These are phyloP conservation scores for Fusarium austroafricanum DNA, from an alignment of 2,329 filamentous ascomycete species.

Conservation along the genomic window DNA sequence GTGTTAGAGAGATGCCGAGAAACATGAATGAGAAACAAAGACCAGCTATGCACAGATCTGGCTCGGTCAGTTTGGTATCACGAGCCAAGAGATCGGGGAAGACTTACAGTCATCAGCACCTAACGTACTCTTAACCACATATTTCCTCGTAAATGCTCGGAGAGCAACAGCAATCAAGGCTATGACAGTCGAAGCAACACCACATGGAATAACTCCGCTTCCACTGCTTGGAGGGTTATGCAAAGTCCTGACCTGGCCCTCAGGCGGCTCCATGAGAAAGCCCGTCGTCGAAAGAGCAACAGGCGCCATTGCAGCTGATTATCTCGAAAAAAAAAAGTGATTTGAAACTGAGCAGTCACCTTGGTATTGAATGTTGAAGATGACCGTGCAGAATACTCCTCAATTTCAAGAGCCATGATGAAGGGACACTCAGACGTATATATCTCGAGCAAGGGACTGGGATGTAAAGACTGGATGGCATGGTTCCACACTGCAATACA, in stretches of 20 bases:
- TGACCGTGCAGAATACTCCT: constrained; percentile 7
- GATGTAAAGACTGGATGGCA: constrained; percentile 10
- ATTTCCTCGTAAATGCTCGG: constrained; percentile 46
- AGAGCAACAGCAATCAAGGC: constrained; percentile 41
- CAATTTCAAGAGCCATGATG: not conserved
- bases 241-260: constrained; percentile 40
- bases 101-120: constrained; percentile 47
- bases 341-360: constrained; percentile 15
- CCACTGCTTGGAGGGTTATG: constrained; percentile 41
- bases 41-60: constrained; percentile 44
- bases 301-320: constrained; percentile 55
- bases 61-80: not conserved
- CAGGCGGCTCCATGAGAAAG: constrained; percentile 45
- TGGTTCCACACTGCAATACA: constrained; percentile 17
- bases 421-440: constrained; percentile 31
- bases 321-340: not conserved
- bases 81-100: not conserved
- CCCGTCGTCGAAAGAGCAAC: constrained; percentile 64
- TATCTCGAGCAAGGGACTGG: constrained; percentile 22
- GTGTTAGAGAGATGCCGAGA: constrained; percentile 36
- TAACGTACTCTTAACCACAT: constrained; percentile 44
- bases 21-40: constrained; percentile 43
- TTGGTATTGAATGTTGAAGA: constrained; percentile 8
- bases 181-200: constrained; percentile 40
- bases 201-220: constrained; percentile 37